Conservation (phyloP, 805 yeast genomes). For the Ogataea glucozyma region DNA sequence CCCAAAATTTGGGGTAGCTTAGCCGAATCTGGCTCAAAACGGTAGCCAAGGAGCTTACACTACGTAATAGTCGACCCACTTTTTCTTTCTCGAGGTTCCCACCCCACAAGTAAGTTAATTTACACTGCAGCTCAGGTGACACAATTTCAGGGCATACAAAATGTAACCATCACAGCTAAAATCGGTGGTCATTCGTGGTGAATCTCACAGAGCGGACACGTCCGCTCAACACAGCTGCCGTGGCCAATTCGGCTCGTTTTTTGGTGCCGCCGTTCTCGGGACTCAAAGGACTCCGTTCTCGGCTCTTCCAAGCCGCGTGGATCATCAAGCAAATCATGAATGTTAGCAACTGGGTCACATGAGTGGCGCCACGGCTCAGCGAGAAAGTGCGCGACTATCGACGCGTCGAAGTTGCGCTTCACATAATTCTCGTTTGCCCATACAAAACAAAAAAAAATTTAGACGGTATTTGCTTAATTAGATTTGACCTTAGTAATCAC, state of each 20-base stretch:
- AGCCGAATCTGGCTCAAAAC: background rate
- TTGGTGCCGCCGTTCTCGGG: too few species aligned
- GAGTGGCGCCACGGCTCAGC: conserved; percentile 5
- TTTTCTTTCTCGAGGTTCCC: background rate
- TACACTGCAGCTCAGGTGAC: background rate
- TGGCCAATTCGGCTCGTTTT: too few species aligned
- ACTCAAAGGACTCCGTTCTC: conserved; percentile 2
- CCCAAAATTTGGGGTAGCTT: background rate
- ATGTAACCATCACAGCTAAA: background rate
- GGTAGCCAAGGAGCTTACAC: background rate
- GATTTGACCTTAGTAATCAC: background rate
- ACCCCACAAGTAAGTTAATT: background rate
- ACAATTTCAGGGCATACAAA: background rate
- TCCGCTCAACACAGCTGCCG: too few species aligned
- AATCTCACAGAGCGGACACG: too few species aligned
- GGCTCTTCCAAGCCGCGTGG: conserved; percentile 2
- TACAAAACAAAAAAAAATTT: conserved; percentile 4
- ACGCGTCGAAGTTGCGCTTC: conserved; percentile 4
- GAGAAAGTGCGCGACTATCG: conserved; percentile 7
- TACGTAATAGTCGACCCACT: background rate
- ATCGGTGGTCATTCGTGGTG: too few species aligned
- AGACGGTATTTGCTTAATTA: background rate
- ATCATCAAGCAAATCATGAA: background rate
- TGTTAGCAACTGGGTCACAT: background rate
- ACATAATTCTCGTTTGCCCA: too few species aligned